Base-by-base conservation (phyloP, 1,139 yeast species). In the Yamadazyma atmosphaerica region DNA sequence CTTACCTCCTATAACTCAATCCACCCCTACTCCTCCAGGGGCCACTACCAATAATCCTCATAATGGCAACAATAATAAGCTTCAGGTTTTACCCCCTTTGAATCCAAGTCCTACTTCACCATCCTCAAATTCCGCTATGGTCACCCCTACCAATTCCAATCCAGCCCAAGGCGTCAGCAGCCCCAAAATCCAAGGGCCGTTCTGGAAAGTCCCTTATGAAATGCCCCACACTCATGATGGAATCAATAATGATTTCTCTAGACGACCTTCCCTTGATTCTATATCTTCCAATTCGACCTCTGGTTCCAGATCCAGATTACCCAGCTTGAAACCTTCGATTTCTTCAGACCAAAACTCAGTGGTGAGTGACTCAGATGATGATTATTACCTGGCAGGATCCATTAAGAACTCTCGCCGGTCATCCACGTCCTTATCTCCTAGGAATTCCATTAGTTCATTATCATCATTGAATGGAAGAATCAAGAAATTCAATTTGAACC, bases 201-300 rank as follows among this genome's bases (percentile, higher is more conserved):
- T 72, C 52, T 72, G 77, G 77, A 72, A 70, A 49, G 77, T 72
- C 8, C 77, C 77, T 21, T 72, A 72, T 52, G 77, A 72, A 49
- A 68, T 72, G 76, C 77, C 77, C 1, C 31, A 28, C 12, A 16
- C 8, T 28, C 31, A 55, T 11, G 43, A 38, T 23, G 38, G 39
- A 17, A 11, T 32, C 38, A 52, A 33, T 4, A 38, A 41, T 30
- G 47, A 42, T 13, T n/a, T 45, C 8, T 49, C 58, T 13, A 52
- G 75, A 38, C 53, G 72, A 34, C 60, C 65, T 1, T 68, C 74
- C 2, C 56, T 68, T 4, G 72, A 66, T 38, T 63, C 68, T 24
- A 46, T 63, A 11, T 58, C 66, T 25, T 46, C 53, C 4, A 42
- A 38, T 26, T 43, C 50, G 15, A 59, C 67, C 7, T 42, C 52